A percentile compares a stretch with the other conserved stretches of the same genome.
Evolutionary conservation across 441 rosid genomes (phyloP).

Genomic region (Melastoma candidum): DNA sequence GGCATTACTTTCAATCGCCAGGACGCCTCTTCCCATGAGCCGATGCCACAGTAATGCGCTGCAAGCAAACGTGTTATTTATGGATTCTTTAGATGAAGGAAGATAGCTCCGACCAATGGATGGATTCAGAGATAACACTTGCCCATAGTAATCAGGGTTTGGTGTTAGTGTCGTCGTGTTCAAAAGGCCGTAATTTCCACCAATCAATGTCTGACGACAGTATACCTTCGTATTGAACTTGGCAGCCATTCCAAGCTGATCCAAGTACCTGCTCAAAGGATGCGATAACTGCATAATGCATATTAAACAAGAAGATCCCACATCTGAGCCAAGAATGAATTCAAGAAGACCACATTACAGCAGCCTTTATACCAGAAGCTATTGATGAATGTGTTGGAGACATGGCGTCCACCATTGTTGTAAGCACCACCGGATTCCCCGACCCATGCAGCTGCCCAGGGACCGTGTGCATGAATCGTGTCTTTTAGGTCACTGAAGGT

Average conservation of each 20-base stretch:
- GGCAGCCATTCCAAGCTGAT: conserved; percentile 59
- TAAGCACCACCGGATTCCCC: conserved; percentile 69
- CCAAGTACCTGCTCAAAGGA: conserved; percentile 39
- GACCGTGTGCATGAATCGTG: conserved; percentile 21
- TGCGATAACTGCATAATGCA: conserved; percentile 6
- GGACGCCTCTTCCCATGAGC: conserved; percentile 9
- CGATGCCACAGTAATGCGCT: conserved; percentile 10
- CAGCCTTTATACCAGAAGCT: conserved; percentile 41
- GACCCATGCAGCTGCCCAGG: conserved; percentile 55
- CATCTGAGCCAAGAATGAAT: background rate
- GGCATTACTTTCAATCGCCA: background rate
- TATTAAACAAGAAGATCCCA: conserved; percentile 3
- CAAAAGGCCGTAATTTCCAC: conserved; percentile 63
- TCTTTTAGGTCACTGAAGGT: conserved; percentile 25
- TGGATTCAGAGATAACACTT: background rate
- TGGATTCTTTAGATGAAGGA: too few species aligned
- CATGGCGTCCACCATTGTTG: conserved; percentile 60
- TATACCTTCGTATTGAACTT: conserved; percentile 45
- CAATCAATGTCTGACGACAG: conserved; percentile 59
- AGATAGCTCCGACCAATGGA: background rate
- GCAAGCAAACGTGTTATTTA: background rate
- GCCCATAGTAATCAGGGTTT: conserved; percentile 68
- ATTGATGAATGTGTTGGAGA: conserved; percentile 39
- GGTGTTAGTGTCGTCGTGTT: conserved; percentile 42
- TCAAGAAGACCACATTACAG: background rate